Percentiles rank a stretch among this genome's conserved stretches.
Conservation (phyloP, 495 filamentous ascomycete genomes). For the Lineolata rhizophorae region DNA sequence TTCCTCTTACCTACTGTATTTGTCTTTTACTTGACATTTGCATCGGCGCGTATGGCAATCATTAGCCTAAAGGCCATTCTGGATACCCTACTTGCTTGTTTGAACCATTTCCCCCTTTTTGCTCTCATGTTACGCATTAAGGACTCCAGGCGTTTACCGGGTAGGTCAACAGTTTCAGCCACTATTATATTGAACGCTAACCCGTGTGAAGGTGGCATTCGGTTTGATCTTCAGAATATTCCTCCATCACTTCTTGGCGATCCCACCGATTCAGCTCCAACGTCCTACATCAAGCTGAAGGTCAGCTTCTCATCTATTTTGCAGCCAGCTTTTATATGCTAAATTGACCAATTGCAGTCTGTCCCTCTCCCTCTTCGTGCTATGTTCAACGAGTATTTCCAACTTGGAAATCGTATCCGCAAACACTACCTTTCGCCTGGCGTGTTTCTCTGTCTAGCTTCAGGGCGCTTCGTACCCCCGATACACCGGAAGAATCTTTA, state of each 20-base stretch:
- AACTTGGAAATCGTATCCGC: slow-evolving; percentile 73
- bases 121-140: slow-evolving; percentile 92
- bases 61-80: slow-evolving; percentile 76
- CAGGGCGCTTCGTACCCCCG: slow-evolving; percentile 65
- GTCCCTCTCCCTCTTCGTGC: slow-evolving; percentile 72
- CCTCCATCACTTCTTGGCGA: too few relatives aligned
- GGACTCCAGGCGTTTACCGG: slow-evolving; percentile 74
- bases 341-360: slow-evolving; percentile 28
- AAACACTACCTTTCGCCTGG: slow-evolving; percentile 84
- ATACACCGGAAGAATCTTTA: slow-evolving; percentile 90
- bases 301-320: too few relatives aligned
- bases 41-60: slow-evolving; percentile 79
- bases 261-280: too few relatives aligned
- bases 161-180: slow-evolving; percentile 21
- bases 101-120: slow-evolving; percentile 97
- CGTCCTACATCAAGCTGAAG: slow-evolving; percentile 61
- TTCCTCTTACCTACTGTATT: slow-evolving; percentile 87
- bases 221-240: slow-evolving; percentile 72
- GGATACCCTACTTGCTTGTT: slow-evolving; percentile 75
- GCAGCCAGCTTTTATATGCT: too few relatives aligned
- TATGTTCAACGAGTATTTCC: slow-evolving; percentile 95
- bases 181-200: slow-evolving; percentile 3
- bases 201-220: slow-evolving; percentile 45
- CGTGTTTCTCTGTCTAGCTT: slow-evolving; percentile 71
- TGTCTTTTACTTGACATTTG: slow-evolving; percentile 94